Evolutionary conservation across 1,284 basidiomycete species (phyloP).

Genomic region (Trichosporon sp.): DNA sequence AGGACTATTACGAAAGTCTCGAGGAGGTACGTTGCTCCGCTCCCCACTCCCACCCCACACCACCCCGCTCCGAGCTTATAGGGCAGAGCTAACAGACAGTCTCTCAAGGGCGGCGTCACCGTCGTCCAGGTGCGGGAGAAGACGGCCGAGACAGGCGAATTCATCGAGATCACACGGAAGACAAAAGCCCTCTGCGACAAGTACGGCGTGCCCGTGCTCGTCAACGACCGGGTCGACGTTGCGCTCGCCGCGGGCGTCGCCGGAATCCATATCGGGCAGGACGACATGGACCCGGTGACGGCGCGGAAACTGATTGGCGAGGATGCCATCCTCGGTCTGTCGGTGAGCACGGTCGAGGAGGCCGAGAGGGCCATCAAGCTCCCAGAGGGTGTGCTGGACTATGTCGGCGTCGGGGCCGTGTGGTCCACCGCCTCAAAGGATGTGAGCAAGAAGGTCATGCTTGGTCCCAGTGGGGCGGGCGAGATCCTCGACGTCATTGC

Average conservation of each 20-base stretch:
- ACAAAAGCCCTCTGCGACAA: constrained; percentile 76
- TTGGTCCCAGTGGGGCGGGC: constrained; percentile 68
- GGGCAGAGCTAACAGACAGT: constrained; percentile 44
- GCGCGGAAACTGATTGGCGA: constrained; percentile 73
- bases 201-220: constrained; percentile 81
- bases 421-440: constrained; percentile 75
- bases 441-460: constrained; percentile 62
- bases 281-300: constrained; percentile 74
- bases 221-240: constrained; percentile 90
- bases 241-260: constrained; percentile 74
- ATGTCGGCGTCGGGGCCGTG: constrained; percentile 81
- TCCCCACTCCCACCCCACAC: no score
- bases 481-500: constrained; percentile 64
- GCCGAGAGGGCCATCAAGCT: constrained; percentile 61
- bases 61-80: no score
- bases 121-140: constrained; percentile 90
- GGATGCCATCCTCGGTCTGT: constrained; percentile 76
- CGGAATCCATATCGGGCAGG: constrained; percentile 89
- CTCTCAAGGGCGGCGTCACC: constrained; percentile 82
- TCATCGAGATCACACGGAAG: constrained; percentile 72
- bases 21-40: constrained; percentile 66
- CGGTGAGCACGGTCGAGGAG: constrained; percentile 71
- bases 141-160: constrained; percentile 76
- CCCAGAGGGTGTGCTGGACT: constrained; percentile 63
- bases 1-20: constrained; percentile 76